A percentile compares a stretch with the other conserved stretches of the same genome.
These are phyloP conservation scores for Raphanus sativus DNA, from an alignment of 345 rosid species.

Conservation along the genomic window DNA sequence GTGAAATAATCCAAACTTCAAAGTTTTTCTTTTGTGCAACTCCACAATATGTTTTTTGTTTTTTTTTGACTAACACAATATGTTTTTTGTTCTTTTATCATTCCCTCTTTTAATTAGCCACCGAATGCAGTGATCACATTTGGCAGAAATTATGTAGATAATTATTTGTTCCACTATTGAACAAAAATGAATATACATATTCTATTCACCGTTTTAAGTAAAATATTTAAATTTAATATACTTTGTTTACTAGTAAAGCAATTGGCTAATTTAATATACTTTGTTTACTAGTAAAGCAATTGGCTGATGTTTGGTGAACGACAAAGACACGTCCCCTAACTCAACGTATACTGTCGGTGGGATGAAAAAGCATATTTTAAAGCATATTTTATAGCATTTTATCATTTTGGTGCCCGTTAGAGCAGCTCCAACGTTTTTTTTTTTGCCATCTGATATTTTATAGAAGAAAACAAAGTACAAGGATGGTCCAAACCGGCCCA, in stretches of 20 bases:
- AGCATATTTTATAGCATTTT: background rate
- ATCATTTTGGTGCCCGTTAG: background rate
- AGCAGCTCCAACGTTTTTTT: no score
- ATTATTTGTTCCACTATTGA: background rate
- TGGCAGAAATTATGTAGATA: background rate
- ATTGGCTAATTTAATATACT: background rate
- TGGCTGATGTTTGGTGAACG: conserved; percentile 23
- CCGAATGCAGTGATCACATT: background rate
- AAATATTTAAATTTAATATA: background rate
- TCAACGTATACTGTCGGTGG: conserved; percentile 29
- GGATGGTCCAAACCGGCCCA: no score
- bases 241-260: conserved; percentile 28
- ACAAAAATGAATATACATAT: background rate
- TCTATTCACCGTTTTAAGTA: background rate
- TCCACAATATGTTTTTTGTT: background rate
- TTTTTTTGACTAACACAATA: background rate
- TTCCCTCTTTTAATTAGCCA: background rate
- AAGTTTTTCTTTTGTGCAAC: background rate
- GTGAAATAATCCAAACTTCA: background rate
- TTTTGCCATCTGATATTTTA: no score
- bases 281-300: background rate
- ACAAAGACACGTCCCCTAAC: conserved; percentile 28
- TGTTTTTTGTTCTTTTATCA: background rate
- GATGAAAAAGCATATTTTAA: background rate
- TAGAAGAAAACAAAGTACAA: no score